Evolutionary conservation across 2,329 filamentous ascomycete genomes (phyloP).

Genomic region (Gyromitra esculenta): DNA sequence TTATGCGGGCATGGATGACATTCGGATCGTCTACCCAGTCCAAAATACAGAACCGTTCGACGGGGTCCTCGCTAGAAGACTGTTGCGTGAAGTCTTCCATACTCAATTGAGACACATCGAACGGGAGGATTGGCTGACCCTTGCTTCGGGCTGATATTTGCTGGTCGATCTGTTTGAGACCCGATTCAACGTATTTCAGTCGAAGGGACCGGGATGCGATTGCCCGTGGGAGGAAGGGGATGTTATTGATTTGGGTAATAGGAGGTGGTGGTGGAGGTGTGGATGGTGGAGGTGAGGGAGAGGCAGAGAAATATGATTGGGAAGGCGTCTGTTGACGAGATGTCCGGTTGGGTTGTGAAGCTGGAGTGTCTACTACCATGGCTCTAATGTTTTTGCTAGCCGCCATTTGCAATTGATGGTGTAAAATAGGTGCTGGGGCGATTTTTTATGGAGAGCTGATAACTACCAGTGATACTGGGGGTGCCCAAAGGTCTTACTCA

Average conservation of each 20-base stretch:
- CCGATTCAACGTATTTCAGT: conserved; percentile 2
- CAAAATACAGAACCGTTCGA: conserved; percentile 41
- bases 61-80: conserved; percentile 36
- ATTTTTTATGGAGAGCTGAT: not conserved
- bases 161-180: conserved; percentile 20
- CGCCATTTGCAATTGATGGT: conserved; percentile 20
- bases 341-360: conserved; percentile 6
- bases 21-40: conserved; percentile 43
- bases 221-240: conserved; percentile 11
- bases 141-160: conserved; percentile 19
- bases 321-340: conserved; percentile 8
- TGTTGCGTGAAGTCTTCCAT: conserved; percentile 33
- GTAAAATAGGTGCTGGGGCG: not conserved
- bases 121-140: conserved; percentile 27
- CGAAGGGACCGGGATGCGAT: not conserved
- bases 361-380: not conserved
- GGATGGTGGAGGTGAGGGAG: conserved; percentile 39
- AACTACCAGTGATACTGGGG: not conserved
- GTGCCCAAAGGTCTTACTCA: not conserved
- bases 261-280: conserved; percentile 36
- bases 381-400: conserved; percentile 4
- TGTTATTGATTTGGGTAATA: not conserved
- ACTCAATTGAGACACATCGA: conserved; percentile 18
- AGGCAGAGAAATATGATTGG: conserved; percentile 40
- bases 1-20: conserved; percentile 37